A percentile compares a stretch with the other conserved stretches of the same genome.
Conservation (phyloP, 1,284 basidiomycete species). For the Termitomyces sp. region DNA sequence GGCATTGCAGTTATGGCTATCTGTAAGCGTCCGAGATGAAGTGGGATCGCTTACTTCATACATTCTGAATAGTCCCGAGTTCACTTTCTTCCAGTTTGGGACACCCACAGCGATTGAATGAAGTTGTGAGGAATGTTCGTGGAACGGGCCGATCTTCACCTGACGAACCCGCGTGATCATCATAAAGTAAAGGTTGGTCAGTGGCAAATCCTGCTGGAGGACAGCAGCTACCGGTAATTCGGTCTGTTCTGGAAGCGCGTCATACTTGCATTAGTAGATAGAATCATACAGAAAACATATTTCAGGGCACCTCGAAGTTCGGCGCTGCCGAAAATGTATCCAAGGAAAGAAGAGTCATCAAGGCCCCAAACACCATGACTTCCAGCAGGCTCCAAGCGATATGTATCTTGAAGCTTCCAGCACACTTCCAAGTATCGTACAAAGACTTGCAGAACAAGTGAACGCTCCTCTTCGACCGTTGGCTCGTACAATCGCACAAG, state of each 20-base stretch:
- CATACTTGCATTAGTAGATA: slow-evolving; percentile 10
- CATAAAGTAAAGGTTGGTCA: slow-evolving; percentile 76
- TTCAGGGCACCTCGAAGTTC: slow-evolving; percentile 67
- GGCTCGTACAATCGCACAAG: slow-evolving; percentile 60
- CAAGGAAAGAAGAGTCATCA: slow-evolving; percentile 90
- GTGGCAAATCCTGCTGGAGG: slow-evolving; percentile 47
- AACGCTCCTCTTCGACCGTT: slow-evolving; percentile 50
- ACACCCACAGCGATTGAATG: slow-evolving; percentile 84
- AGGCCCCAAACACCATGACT: slow-evolving; percentile 98
- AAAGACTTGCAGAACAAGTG: slow-evolving; percentile 63
- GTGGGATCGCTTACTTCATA: slow-evolving; percentile 58
- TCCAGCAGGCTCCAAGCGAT: slow-evolving; percentile 92
- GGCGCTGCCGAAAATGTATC: slow-evolving; percentile 90
- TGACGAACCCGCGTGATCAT: slow-evolving; percentile 76
- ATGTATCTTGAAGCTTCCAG: slow-evolving; percentile 86
- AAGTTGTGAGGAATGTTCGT: slow-evolving; percentile 90
- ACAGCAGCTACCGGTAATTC: slow-evolving; percentile 55
- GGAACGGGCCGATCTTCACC: slow-evolving; percentile 84
- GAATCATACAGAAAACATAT: slow-evolving; percentile 6
- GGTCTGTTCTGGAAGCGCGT: slow-evolving; percentile 42
- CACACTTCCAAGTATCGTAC: slow-evolving; percentile 77
- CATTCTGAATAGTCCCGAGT: slow-evolving; percentile 92
- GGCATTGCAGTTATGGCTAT: not conserved
- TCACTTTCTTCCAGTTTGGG: slow-evolving; percentile 85
- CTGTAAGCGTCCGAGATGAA: not conserved